A percentile compares a stretch with the other conserved stretches of the same genome.
Evolutionary conservation across 2,329 filamentous ascomycete genomes (phyloP).

Genomic region (Arthrinium puccinioides): DNA sequence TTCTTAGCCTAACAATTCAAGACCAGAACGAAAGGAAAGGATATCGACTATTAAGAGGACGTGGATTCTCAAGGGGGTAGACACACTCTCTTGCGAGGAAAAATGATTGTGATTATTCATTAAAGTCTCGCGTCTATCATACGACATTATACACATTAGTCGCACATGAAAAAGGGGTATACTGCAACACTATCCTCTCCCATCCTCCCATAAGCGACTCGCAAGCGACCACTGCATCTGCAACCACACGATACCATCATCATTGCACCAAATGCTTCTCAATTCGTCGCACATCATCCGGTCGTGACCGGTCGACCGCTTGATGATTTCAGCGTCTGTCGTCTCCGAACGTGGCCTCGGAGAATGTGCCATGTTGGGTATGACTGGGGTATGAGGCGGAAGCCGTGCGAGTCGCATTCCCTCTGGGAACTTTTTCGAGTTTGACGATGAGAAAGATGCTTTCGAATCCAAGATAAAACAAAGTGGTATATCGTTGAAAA

Average conservation of each 20-base stretch:
- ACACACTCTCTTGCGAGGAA: too few species aligned
- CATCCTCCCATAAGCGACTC: background rate
- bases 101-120: constrained; percentile 14
- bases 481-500: constrained; percentile 21
- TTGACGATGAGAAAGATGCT: constrained; percentile 5
- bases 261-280: constrained; percentile 10
- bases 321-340: constrained; percentile 12
- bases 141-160: constrained; percentile 26
- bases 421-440: background rate
- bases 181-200: constrained; percentile 17
- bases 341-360: constrained; percentile 6
- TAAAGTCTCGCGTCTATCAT: constrained; percentile 17
- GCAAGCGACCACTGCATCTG: background rate
- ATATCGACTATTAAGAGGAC: too few species aligned
- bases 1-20: too few species aligned
- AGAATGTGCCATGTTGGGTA: background rate
- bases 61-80: too few species aligned
- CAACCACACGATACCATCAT: constrained; percentile 4
- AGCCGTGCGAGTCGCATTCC: background rate
- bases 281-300: constrained; percentile 7
- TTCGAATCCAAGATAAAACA: constrained; percentile 17
- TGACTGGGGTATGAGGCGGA: background rate
- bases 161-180: constrained; percentile 21
- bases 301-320: too few species aligned
- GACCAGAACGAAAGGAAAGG: too few species aligned